Conservation (phyloP, 345 rosid species). For the Eucalyptus marginata region DNA sequence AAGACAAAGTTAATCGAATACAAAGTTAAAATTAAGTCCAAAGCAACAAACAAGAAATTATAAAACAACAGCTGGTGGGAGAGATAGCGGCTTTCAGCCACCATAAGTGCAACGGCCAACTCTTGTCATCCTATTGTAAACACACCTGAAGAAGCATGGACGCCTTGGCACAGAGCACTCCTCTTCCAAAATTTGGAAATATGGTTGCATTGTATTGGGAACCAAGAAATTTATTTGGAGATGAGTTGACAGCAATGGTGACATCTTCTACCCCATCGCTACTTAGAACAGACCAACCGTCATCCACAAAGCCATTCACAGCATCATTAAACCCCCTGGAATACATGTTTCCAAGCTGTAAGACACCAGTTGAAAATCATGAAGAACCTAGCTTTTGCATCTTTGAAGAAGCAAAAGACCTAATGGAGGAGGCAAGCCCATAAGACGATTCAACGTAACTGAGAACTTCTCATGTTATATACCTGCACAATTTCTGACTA, state of each 20-base stretch:
- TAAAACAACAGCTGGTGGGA: background rate
- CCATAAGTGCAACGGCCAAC: background rate
- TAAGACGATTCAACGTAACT: background rate
- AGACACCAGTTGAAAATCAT: background rate
- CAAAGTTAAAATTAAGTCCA: background rate
- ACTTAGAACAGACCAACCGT: conserved; percentile 83
- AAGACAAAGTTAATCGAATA: too few relatives aligned
- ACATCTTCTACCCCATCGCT: conserved; percentile 86
- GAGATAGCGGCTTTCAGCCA: background rate
- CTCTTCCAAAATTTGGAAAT: conserved; percentile 78
- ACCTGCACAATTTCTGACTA: conserved; percentile 94
- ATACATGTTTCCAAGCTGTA: background rate
- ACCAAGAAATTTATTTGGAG: conserved; percentile 63
- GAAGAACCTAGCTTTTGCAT: background rate
- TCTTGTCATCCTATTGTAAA: background rate
- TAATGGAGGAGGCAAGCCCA: background rate
- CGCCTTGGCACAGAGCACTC: conserved; percentile 92
- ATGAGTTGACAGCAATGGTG: conserved; percentile 62
- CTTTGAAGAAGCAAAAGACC: background rate
- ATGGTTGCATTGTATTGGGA: conserved; percentile 51
- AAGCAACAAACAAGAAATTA: background rate
- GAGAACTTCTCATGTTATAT: background rate
- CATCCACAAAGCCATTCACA: conserved; percentile 85
- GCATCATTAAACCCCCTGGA: conserved; percentile 95
- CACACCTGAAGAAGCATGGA: conserved; percentile 93